Evolutionary conservation across 129 eudicot species (phyloP).

Genomic region (Lactuca saligna): DNA sequence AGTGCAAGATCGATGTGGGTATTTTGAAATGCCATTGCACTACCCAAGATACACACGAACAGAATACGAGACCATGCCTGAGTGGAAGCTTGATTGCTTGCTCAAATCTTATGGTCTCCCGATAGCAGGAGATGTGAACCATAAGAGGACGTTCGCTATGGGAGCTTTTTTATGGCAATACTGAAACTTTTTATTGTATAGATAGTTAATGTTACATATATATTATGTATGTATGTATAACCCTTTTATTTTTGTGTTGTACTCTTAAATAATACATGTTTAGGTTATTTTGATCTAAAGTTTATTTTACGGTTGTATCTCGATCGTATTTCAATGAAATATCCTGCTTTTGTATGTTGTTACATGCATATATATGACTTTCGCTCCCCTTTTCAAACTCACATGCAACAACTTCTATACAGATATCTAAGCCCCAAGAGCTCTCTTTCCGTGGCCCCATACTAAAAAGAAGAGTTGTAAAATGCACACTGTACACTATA

Average conservation of each 20-base stretch:
- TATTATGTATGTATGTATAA: too few relatives aligned
- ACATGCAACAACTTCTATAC: too few relatives aligned
- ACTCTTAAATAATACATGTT: not conserved
- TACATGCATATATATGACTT: not conserved
- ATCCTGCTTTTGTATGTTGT: not conserved
- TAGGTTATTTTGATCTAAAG: not conserved
- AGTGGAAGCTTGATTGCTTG: slow-evolving; percentile 75
- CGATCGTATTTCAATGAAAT: not conserved
- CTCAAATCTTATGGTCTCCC: slow-evolving; percentile 58
- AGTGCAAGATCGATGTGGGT: slow-evolving; percentile 23
- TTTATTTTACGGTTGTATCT: not conserved
- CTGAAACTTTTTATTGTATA: not conserved
- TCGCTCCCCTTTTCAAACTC: too few relatives aligned
- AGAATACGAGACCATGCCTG: slow-evolving; percentile 68
- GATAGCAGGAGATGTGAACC: slow-evolving; percentile 40
- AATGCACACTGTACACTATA: too few relatives aligned
- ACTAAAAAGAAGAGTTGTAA: too few relatives aligned
- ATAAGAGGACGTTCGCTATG: slow-evolving; percentile 69
- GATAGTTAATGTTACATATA: too few relatives aligned
- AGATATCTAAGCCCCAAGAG: too few relatives aligned
- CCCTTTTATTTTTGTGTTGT: not conserved
- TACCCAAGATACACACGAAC: slow-evolving; percentile 60
- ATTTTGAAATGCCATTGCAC: slow-evolving; percentile 78
- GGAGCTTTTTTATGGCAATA: slow-evolving; percentile 76
- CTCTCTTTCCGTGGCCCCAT: too few relatives aligned